Evolutionary conservation across 768 basidiomycete species (phyloP).

Genomic region (Panaeolus cyanescens): DNA sequence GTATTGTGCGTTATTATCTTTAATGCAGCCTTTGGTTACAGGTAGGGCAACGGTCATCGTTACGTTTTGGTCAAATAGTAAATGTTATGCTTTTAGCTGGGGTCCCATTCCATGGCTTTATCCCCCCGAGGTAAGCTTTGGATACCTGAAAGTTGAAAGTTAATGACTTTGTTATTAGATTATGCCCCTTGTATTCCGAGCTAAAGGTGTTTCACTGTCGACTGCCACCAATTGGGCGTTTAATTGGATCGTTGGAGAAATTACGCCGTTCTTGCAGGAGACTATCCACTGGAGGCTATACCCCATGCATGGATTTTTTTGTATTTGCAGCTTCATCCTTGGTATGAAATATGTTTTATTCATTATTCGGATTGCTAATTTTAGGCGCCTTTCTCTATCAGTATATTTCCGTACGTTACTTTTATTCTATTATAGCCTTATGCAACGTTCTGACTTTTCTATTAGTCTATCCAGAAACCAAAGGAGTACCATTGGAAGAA

Average conservation of each 20-base stretch:
- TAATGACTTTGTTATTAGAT: slow-evolving; percentile 49
- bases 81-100: slow-evolving; percentile 49
- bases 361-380: not conserved
- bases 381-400: slow-evolving; percentile 21
- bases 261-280: slow-evolving; percentile 87
- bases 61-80: not conserved
- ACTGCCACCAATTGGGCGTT: slow-evolving; percentile 91
- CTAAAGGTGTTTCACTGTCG: slow-evolving; percentile 94
- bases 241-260: slow-evolving; percentile 88
- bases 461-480: slow-evolving; percentile 91
- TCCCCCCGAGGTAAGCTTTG: slow-evolving; percentile 69
- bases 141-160: slow-evolving; percentile 4
- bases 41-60: slow-evolving; percentile 34
- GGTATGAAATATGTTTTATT: slow-evolving; percentile 37
- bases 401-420: slow-evolving; percentile 74
- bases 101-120: slow-evolving; percentile 89
- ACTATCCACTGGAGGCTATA: slow-evolving; percentile 89
- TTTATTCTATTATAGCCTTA: not conserved
- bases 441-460: slow-evolving; percentile 8
- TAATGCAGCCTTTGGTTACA: slow-evolving; percentile 93
- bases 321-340: slow-evolving; percentile 81
- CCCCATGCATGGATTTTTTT: slow-evolving; percentile 95
- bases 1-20: slow-evolving; percentile 88
- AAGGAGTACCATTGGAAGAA: slow-evolving; percentile 85
- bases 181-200: slow-evolving; percentile 85